Percentiles rank a stretch among this genome's conserved stretches.
These are phyloP conservation scores for Eucalyptus brandiana DNA, from an alignment of 345 rosid species.

Conservation along the genomic window DNA sequence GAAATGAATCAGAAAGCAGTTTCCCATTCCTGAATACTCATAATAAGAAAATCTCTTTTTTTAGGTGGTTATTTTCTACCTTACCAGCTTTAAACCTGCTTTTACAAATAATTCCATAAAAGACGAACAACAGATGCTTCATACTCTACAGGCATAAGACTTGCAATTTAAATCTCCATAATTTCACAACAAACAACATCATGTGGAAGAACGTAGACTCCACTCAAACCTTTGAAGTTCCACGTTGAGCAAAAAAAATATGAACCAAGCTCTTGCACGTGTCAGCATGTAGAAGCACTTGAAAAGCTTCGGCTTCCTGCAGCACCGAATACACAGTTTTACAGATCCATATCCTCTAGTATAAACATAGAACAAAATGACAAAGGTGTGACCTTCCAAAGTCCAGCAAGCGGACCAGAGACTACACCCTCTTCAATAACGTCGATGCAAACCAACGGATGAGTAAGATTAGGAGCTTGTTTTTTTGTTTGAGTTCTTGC, in stretches of 20 bases:
- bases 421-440: constrained; percentile 81
- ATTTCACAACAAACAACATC: background rate
- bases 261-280: constrained; percentile 86
- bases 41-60: background rate
- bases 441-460: constrained; percentile 85
- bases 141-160: background rate
- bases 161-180: background rate
- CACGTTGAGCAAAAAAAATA: constrained; percentile 81
- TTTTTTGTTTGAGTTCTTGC: constrained; percentile 69
- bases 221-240: constrained; percentile 71
- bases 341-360: background rate
- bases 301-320: constrained; percentile 77
- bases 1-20: background rate
- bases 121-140: background rate
- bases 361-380: background rate
- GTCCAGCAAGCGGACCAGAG: constrained; percentile 78
- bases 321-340: background rate
- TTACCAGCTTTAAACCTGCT: background rate
- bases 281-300: constrained; percentile 51
- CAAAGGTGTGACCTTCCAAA: constrained; percentile 55
- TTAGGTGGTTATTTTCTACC: background rate
- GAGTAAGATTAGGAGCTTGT: constrained; percentile 80
- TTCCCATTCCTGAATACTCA: background rate
- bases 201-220: background rate
- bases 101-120: background rate